Evolutionary conservation across 345 rosid species (phyloP), one percentile per base, ranked within the genome.

Genomic region (Eucalyptus grandis): DNA sequence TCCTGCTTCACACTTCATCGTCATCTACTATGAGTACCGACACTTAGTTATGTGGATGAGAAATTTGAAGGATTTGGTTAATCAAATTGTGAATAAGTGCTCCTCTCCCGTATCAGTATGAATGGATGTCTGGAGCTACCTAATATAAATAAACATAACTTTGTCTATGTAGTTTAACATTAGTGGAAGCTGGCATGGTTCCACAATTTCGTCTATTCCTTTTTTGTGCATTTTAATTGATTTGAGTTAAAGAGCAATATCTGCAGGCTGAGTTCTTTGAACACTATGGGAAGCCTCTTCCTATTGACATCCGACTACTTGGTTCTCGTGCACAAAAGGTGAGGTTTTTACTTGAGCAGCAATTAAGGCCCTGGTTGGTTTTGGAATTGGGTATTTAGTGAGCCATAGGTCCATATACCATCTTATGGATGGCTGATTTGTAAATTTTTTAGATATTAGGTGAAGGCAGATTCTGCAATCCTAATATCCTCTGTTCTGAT

Each of bases 271-370:
- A 98, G 94, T 97, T 98, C 94, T 97, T 98, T 99, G 99, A 98
- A 90, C 99, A 95, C 92, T 98, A 96, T 89, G 99, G 97, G 93
- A 98, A 95, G 91, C 98, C 96, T 92, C 98, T 98, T 92, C 99
- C 99, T 87, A 98, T 98, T 88, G 99, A 98, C 92, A 98, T 98
- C 88, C 98, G 99, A 90, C 96, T 98, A 46, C 99, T 98, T 92
- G 99, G 98, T 86, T 99, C 99, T 89, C 98, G 97, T 90, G 99
- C 99, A 86, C 99, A 98, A 92, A 98, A 98, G 98, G 99, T 98
- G 17, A 4, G 19, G 5, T 65, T 65, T 65, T n/a, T n/a, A 65
- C 37, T 65, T 65, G 17, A 65, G 77, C 40, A 65, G 77, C 31
- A 65, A n/a, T 16, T 65, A 65, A 65, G 77, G 34, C 77, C 40